Evolutionary conservation across 1,284 basidiomycete genomes (phyloP).

Genomic region (Austroboletus novae-zelandiae): DNA sequence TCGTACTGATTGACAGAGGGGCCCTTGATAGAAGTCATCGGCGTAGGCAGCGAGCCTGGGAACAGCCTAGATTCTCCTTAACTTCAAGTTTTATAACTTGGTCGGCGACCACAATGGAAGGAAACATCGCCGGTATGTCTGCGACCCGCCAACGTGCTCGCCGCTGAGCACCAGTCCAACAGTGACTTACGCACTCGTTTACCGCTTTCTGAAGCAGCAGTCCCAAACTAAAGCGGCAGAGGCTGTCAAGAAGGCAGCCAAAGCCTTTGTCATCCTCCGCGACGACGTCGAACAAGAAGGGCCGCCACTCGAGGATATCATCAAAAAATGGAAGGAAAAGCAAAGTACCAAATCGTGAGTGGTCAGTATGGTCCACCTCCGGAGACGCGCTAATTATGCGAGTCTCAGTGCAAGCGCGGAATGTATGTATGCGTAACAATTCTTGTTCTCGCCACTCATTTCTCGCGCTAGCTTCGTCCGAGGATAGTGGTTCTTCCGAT

Average conservation of each 20-base stretch:
- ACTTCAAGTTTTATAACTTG: too few species aligned
- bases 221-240: conserved; percentile 63
- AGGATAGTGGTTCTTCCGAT: conserved; percentile 24
- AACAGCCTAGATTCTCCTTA: too few species aligned
- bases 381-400: conserved; percentile 4
- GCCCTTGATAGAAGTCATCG: conserved; percentile 75
- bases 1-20: conserved; percentile 65
- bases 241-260: conserved; percentile 64
- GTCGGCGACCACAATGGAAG: conserved; percentile 39
- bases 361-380: neutral
- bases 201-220: conserved; percentile 65
- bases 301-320: conserved; percentile 57
- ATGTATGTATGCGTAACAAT: conserved; percentile 28
- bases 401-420: conserved; percentile 23
- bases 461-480: conserved; percentile 19
- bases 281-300: conserved; percentile 48
- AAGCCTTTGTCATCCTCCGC: conserved; percentile 54
- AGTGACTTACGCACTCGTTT: conserved; percentile 73
- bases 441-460: conserved; percentile 14
- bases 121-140: conserved; percentile 45
- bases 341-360: conserved; percentile 28
- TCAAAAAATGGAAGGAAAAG: conserved; percentile 57
- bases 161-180: conserved; percentile 13
- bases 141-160: neutral
- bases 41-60: too few species aligned